Conservation (phyloP, 2,329 filamentous ascomycete species). For the Penicillium sp. region DNA sequence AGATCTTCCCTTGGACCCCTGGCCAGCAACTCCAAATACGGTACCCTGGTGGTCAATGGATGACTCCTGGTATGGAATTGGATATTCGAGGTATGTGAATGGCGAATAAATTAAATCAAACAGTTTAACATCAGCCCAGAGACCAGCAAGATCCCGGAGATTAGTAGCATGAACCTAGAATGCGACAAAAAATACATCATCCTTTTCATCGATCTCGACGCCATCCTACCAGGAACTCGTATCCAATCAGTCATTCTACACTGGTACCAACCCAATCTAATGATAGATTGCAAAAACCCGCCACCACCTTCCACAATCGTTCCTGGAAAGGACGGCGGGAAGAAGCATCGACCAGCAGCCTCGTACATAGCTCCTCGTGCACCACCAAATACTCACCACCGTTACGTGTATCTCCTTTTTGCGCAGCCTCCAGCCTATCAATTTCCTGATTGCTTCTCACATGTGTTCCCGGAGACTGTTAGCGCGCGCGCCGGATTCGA, state of each 20-base stretch:
- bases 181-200: constrained; percentile 20
- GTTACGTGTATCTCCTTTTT: constrained; percentile 37
- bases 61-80: constrained; percentile 21
- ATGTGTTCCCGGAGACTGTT: constrained; percentile 30
- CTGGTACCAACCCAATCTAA: constrained; percentile 30
- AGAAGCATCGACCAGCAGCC: background rate
- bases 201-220: constrained; percentile 30
- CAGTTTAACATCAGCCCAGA: constrained; percentile 5
- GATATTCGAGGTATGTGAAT: constrained; percentile 8
- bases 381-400: constrained; percentile 28
- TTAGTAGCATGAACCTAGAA: constrained; percentile 15
- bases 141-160: constrained; percentile 16
- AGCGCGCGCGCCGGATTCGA: constrained; percentile 37
- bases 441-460: constrained; percentile 32
- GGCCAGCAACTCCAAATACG: constrained; percentile 17
- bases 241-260: constrained; percentile 26
- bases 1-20: background rate
- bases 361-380: constrained; percentile 34
- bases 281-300: constrained; percentile 4
- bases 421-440: constrained; percentile 26
- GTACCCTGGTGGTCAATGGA: constrained; percentile 21
- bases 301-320: background rate
- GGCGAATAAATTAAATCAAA: background rate
- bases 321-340: constrained; percentile 2
- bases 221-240: constrained; percentile 12